Evolutionary conservation across 2,329 filamentous ascomycete genomes (phyloP).

Genomic region (Coniochaeta sp.): DNA sequence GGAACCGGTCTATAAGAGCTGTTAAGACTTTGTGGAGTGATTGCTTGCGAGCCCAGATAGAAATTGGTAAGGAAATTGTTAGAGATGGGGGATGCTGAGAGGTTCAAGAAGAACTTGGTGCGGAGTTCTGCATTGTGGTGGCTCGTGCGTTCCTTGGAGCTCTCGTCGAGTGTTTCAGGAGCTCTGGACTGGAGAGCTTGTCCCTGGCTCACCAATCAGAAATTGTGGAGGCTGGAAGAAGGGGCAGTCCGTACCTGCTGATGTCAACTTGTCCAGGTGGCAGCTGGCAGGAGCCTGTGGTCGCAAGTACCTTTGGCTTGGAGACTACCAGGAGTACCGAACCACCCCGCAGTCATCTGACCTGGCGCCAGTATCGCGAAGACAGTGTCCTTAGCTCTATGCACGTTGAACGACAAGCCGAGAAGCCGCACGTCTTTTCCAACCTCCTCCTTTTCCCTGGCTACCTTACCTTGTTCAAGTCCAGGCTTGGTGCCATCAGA

Average conservation of each 20-base stretch:
- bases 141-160: background rate
- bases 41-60: slow-evolving; percentile 7
- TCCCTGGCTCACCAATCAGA: background rate
- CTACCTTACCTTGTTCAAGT: background rate
- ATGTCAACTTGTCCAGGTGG: no score
- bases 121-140: background rate
- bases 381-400: slow-evolving; percentile 8
- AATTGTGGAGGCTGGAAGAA: background rate
- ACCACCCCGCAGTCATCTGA: slow-evolving; percentile 9
- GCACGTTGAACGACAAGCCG: slow-evolving; percentile 8
- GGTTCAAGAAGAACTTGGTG: background rate
- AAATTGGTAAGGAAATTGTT: slow-evolving; percentile 15
- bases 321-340: background rate
- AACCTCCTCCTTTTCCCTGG: slow-evolving; percentile 7
- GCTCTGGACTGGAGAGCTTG: background rate
- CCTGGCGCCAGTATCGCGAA: slow-evolving; percentile 15
- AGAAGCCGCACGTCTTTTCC: no score
- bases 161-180: slow-evolving; percentile 5
- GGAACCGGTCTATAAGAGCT: background rate
- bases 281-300: no score
- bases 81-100: slow-evolving; percentile 12
- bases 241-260: background rate
- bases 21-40: slow-evolving; percentile 1
- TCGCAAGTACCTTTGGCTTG: no score
- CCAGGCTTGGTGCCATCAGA: background rate